These are phyloP conservation scores for Gossypium aridum DNA, from an alignment of 441 rosid genomes.

Conservation along the genomic window DNA sequence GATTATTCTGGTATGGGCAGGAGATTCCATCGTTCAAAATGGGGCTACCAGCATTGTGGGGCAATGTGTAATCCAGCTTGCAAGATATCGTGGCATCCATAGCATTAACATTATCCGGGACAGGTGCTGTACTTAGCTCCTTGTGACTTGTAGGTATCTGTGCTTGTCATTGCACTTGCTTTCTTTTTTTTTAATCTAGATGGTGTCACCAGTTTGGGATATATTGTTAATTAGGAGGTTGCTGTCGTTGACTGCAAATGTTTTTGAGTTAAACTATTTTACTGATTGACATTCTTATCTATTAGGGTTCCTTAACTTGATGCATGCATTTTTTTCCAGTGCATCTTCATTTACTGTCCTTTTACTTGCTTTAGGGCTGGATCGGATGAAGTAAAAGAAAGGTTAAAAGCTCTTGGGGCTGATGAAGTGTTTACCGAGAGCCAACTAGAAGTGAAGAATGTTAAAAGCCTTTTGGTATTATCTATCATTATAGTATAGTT, in stretches of 20 bases:
- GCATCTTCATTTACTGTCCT: conserved; percentile 10
- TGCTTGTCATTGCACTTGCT: neutral
- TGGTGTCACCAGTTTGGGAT: neutral
- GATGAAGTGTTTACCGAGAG: conserved; percentile 76
- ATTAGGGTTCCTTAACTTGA: neutral
- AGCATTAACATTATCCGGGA: conserved; percentile 78
- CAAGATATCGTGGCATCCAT: conserved; percentile 56
- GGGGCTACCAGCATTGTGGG: conserved; percentile 93
- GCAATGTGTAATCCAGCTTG: conserved; percentile 85
- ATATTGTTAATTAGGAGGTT: neutral
- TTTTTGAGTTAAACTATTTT: neutral
- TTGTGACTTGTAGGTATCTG: neutral
- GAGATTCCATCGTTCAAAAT: conserved; percentile 82
- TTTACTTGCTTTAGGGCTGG: conserved; percentile 46
- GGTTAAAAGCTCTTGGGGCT: conserved; percentile 68
- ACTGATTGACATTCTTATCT: neutral
- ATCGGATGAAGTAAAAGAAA: conserved; percentile 69
- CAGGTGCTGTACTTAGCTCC: conserved; percentile 35
- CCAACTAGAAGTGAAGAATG: conserved; percentile 71
- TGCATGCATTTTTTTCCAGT: neutral
- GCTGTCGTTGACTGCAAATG: neutral
- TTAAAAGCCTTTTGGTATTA: conserved; percentile 73
- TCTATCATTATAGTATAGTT: conserved; percentile 19
- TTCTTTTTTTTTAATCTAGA: neutral
- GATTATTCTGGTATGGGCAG: conserved; percentile 30